Evolutionary conservation across 2,329 filamentous ascomycete genomes (phyloP).

Genomic region (Hymenoscyphus repandus): DNA sequence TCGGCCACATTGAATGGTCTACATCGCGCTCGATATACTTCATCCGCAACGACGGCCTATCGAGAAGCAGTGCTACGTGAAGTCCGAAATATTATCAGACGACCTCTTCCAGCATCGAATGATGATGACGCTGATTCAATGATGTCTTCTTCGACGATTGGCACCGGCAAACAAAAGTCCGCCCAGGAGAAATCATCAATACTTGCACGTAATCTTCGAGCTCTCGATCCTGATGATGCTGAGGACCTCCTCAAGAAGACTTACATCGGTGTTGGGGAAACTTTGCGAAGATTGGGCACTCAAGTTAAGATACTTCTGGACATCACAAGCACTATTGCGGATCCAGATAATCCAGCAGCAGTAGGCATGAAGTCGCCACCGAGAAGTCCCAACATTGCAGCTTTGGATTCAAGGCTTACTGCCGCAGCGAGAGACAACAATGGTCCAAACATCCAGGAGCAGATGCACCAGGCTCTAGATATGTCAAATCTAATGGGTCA

Average conservation of each 20-base stretch:
- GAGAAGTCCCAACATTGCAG: slow-evolving; percentile 27
- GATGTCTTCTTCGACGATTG: slow-evolving; percentile 75
- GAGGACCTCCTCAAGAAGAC: slow-evolving; percentile 77
- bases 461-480: slow-evolving; percentile 71
- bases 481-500: slow-evolving; percentile 73
- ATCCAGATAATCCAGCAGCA: slow-evolving; percentile 16
- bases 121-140: slow-evolving; percentile 92
- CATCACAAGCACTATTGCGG: slow-evolving; percentile 64
- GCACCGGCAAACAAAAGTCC: slow-evolving; percentile 60
- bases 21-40: slow-evolving; percentile 74
- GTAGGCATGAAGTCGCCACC: slow-evolving; percentile 27
- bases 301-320: slow-evolving; percentile 95
- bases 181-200: slow-evolving; percentile 88
- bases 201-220: slow-evolving; percentile 79
- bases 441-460: slow-evolving; percentile 53
- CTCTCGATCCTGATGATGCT: slow-evolving; percentile 76
- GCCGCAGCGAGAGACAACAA: slow-evolving; percentile 13
- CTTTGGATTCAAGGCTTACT: slow-evolving; percentile 24
- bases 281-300: slow-evolving; percentile 75
- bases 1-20: slow-evolving; percentile 69
- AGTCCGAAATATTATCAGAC: slow-evolving; percentile 77
- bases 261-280: slow-evolving; percentile 85
- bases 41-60: slow-evolving; percentile 76
- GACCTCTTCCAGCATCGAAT: slow-evolving; percentile 82
- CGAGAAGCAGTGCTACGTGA: slow-evolving; percentile 80